phyloP scores from a whole-genome alignment of 179 eudicot genomes.

The Actinidia arguta region DNA sequence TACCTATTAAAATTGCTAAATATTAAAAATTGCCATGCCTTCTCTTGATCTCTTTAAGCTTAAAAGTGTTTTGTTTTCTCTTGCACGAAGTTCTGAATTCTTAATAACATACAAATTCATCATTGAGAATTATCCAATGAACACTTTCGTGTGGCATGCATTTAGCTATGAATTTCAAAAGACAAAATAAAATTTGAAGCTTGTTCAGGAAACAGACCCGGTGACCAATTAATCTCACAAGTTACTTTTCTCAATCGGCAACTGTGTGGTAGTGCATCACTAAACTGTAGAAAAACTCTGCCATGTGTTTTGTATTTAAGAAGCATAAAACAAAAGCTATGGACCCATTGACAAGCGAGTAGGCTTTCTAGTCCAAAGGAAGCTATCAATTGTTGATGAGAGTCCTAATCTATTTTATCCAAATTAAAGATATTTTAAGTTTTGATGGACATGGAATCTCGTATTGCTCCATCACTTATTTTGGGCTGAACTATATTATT shows the following conservation, averaged over 20 bases:
- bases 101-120: not conserved
- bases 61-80: not conserved
- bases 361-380: not conserved
- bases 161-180: not conserved
- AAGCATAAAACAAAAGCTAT: not conserved
- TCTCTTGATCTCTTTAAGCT: no score
- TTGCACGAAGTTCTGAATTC: not conserved
- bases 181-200: no score
- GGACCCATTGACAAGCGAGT: not conserved
- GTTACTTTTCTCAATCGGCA: not conserved
- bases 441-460: not conserved
- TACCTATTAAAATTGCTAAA: no score
- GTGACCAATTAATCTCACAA: slow-evolving; percentile 6
- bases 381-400: not conserved
- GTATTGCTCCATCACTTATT: not conserved
- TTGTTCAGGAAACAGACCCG: slow-evolving; percentile 1
- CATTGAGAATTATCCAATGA: not conserved
- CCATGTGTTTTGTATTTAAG: not conserved
- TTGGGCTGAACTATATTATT: not conserved
- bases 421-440: not conserved
- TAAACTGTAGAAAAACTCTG: not conserved
- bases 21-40: no score
- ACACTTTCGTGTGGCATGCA: not conserved
- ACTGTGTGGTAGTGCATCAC: not conserved
- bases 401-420: not conserved